A percentile compares a stretch with the other conserved stretches of the same genome.
Conservation (phyloP, 2,329 filamentous ascomycete species). For the Hymenoscyphus linearis region DNA sequence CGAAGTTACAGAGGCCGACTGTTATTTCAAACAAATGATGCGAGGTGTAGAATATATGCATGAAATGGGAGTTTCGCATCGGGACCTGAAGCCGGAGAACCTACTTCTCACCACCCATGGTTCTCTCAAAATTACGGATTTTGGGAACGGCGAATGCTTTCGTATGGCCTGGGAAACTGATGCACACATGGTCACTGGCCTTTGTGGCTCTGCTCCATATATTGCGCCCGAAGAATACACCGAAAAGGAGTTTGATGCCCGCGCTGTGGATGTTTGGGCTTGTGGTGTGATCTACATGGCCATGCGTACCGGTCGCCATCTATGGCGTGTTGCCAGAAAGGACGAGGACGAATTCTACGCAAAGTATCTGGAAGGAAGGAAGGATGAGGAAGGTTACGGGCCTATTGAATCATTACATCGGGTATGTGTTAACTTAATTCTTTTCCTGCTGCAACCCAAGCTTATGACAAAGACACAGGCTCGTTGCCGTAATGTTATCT, state of each 20-base stretch:
- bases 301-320: slow-evolving; percentile 91
- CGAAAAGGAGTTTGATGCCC: slow-evolving; percentile 91
- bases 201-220: slow-evolving; percentile 94
- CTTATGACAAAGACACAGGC: slow-evolving; percentile 50
- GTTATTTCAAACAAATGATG: slow-evolving; percentile 99
- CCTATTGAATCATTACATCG: slow-evolving; percentile 93
- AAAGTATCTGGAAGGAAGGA: slow-evolving; percentile 85
- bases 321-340: slow-evolving; percentile 95
- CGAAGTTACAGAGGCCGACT: slow-evolving; percentile 88
- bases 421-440: slow-evolving; percentile 51
- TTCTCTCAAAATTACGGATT: slow-evolving; percentile 94
- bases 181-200: slow-evolving; percentile 93
- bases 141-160: slow-evolving; percentile 98
- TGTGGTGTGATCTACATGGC: slow-evolving; percentile 99
- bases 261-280: slow-evolving; percentile 97
- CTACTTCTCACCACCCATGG: slow-evolving; percentile 88
- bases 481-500: slow-evolving; percentile 96
- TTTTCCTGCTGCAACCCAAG: not conserved
- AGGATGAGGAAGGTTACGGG: slow-evolving; percentile 91
- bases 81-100: slow-evolving; percentile 95
- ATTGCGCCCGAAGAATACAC: slow-evolving; percentile 96
- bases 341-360: slow-evolving; percentile 97
- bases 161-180: slow-evolving; percentile 99
- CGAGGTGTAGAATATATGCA: slow-evolving; percentile 98
- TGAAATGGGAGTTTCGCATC: slow-evolving; percentile 97